These are phyloP conservation scores for Trifolium fragiferum DNA, from an alignment of 306 rosid genomes.

Conservation along the genomic window DNA sequence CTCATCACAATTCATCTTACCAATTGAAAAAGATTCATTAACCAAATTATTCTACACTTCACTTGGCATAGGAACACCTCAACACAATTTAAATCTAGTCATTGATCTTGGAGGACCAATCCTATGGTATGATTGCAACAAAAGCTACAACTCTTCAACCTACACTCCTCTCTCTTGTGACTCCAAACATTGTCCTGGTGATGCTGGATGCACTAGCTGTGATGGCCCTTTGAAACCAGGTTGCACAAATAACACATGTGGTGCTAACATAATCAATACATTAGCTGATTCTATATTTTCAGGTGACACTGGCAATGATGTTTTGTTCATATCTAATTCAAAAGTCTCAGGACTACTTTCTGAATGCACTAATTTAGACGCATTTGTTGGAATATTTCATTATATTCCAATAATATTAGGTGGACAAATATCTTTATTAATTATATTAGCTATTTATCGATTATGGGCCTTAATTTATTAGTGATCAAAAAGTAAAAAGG, in stretches of 20 bases:
- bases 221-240: constrained; percentile 34
- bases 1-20: constrained; percentile 18
- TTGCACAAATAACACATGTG: constrained; percentile 42
- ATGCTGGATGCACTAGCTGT: constrained; percentile 2
- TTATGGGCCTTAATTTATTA: too few species aligned
- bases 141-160: constrained; percentile 34
- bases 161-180: constrained; percentile 26
- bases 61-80: constrained; percentile 45
- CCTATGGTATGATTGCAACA: constrained; percentile 42
- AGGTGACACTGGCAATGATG: constrained; percentile 34
- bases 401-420: too few species aligned
- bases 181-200: constrained; percentile 22
- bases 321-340: neutral
- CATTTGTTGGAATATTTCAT: too few species aligned
- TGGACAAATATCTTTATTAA: too few species aligned
- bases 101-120: constrained; percentile 46
- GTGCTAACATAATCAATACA: neutral
- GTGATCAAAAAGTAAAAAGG: too few species aligned
- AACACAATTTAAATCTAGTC: constrained; percentile 7
- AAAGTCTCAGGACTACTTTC: neutral
- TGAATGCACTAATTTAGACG: neutral
- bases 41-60: constrained; percentile 41
- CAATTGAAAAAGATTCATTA: constrained; percentile 40
- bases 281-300: neutral
- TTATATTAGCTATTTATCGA: too few species aligned